These are phyloP conservation scores for Sanghuangporus baumii DNA, from an alignment of 1,284 basidiomycete species.

Conservation along the genomic window DNA sequence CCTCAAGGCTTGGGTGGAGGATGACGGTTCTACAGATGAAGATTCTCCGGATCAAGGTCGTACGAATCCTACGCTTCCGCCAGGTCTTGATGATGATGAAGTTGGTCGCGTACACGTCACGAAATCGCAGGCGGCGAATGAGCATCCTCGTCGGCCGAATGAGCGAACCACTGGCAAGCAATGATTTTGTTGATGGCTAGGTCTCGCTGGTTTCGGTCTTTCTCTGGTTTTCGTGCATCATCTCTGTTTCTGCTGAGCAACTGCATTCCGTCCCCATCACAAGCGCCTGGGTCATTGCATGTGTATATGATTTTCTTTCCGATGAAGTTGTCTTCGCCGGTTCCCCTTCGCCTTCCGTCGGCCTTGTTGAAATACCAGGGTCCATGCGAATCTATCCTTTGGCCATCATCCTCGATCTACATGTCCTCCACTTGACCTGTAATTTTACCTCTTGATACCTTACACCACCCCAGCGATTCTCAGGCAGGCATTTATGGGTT, in stretches of 20 bases:
- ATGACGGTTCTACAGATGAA: conserved; percentile 58
- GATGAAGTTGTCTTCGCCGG: conserved; percentile 2
- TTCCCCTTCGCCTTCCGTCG: background rate
- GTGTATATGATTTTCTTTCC: conserved; percentile 4
- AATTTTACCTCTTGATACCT: conserved; percentile 16
- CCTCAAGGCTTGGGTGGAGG: conserved; percentile 69
- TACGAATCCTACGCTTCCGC: conserved; percentile 52
- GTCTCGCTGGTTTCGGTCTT: conserved; percentile 16
- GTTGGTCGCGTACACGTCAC: conserved; percentile 78
- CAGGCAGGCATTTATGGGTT: conserved; percentile 14
- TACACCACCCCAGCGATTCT: conserved; percentile 12
- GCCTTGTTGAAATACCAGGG: conserved; percentile 10
- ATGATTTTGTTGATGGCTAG: conserved; percentile 8
- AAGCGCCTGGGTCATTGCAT: background rate
- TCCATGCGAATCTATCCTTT: conserved; percentile 13
- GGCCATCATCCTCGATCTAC: conserved; percentile 11
- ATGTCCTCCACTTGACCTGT: conserved; percentile 11
- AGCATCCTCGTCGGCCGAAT: conserved; percentile 40
- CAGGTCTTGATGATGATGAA: conserved; percentile 56
- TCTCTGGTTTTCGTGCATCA: conserved; percentile 22
- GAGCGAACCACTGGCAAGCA: conserved; percentile 28
- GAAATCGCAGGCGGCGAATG: conserved; percentile 70
- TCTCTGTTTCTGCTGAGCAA: conserved; percentile 10
- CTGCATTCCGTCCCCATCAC: conserved; percentile 9
- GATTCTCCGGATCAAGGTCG: conserved; percentile 51